These are phyloP conservation scores for Pleurostoma richardsiae DNA, from an alignment of 2,329 filamentous ascomycete species.

Conservation along the genomic window DNA sequence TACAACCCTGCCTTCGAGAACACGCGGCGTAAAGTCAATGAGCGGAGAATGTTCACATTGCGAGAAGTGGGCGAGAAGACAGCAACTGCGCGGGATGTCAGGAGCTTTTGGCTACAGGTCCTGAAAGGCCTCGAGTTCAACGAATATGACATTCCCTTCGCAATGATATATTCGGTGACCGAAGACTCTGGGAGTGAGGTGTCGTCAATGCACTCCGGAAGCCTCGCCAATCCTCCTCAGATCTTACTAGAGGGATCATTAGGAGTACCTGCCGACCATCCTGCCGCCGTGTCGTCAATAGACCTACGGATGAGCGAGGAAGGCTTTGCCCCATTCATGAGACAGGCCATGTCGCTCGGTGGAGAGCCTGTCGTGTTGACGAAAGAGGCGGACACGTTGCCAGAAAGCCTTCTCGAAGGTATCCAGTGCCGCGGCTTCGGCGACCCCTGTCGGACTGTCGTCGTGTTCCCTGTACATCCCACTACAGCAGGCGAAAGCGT, in stretches of 20 bases:
- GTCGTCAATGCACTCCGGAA: constrained; percentile 67
- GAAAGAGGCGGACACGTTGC: constrained; percentile 61
- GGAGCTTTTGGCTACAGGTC: constrained; percentile 69
- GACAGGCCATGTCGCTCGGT: constrained; percentile 64
- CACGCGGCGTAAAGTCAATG: constrained; percentile 71
- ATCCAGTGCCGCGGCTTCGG: constrained; percentile 67
- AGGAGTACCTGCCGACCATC: constrained; percentile 62
- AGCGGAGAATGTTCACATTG: constrained; percentile 73
- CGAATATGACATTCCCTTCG: constrained; percentile 71
- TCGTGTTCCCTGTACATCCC: constrained; percentile 74
- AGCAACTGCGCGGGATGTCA: constrained; percentile 65
- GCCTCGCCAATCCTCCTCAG: constrained; percentile 54
- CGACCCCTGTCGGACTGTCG: constrained; percentile 63
- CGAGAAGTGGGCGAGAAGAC: constrained; percentile 74
- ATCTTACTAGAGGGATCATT: constrained; percentile 68
- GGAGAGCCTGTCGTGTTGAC: constrained; percentile 64
- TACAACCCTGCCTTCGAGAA: constrained; percentile 83
- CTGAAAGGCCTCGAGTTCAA: constrained; percentile 67
- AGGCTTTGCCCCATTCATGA: constrained; percentile 71
- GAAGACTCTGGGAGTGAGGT: constrained; percentile 69
- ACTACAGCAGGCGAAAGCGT: constrained; percentile 66
- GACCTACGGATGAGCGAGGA: constrained; percentile 66
- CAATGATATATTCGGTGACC: constrained; percentile 68
- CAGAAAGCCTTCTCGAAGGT: constrained; percentile 58
- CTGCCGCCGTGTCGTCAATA: constrained; percentile 53